Conservation (phyloP, 2,329 filamentous ascomycete genomes). For the Botryotinia globosa region DNA sequence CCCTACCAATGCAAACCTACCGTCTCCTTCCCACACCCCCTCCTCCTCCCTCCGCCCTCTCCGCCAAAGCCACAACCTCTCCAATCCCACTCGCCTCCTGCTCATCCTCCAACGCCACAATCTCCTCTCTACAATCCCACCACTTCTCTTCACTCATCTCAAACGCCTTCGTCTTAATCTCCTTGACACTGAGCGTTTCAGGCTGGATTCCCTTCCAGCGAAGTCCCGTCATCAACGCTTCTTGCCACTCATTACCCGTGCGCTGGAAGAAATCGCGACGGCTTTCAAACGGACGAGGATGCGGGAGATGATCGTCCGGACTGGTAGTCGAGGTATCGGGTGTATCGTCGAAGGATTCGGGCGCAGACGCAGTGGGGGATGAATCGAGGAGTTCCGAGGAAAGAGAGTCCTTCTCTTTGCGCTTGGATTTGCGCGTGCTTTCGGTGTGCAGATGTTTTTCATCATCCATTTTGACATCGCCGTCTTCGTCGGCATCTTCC, state of each 20-base stretch:
- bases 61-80: conserved; percentile 81
- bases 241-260: conserved; percentile 88
- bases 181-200: conserved; percentile 75
- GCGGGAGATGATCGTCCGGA: conserved; percentile 37
- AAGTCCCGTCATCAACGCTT: conserved; percentile 72
- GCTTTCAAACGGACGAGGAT: conserved; percentile 65
- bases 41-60: conserved; percentile 23
- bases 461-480: conserved; percentile 41
- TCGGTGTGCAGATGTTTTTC: conserved; percentile 42
- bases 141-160: conserved; percentile 92
- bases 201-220: conserved; percentile 64
- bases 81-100: conserved; percentile 84
- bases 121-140: conserved; percentile 97
- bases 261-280: conserved; percentile 89
- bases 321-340: conserved; percentile 29
- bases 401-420: conserved; percentile 50
- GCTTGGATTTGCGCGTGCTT: conserved; percentile 52
- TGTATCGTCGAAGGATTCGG: conserved; percentile 54
- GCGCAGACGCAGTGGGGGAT: conserved; percentile 36
- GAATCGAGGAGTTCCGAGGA: not conserved
- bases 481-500: conserved; percentile 49
- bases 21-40: conserved; percentile 34
- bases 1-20: conserved; percentile 11
- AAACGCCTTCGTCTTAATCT: conserved; percentile 88
- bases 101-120: conserved; percentile 87